These are phyloP conservation scores for Urochloa ruziziensis DNA, from an alignment of 176 grass and related monocot genomes.

Conservation along the genomic window DNA sequence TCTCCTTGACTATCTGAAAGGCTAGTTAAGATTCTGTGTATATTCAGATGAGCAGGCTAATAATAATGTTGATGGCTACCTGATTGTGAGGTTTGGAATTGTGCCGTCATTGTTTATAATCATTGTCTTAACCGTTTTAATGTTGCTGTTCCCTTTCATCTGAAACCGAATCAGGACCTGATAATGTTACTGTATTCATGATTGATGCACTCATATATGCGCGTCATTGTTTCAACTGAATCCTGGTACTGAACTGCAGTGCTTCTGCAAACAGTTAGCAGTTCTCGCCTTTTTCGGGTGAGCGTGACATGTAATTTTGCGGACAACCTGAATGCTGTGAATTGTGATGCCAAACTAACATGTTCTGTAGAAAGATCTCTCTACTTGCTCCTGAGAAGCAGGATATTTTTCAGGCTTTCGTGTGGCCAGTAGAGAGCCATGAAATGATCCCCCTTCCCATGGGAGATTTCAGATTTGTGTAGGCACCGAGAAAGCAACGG, in stretches of 20 bases:
- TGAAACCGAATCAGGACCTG: background rate
- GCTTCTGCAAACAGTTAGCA: background rate
- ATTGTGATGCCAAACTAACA: background rate
- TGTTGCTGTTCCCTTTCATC: constrained; percentile 2
- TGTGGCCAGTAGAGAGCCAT: constrained; percentile 6
- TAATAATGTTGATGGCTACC: constrained; percentile 25
- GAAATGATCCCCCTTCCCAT: background rate
- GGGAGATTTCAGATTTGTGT: background rate
- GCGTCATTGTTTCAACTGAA: background rate
- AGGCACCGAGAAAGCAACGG: constrained; percentile 7
- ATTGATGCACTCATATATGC: background rate
- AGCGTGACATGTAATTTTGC: background rate
- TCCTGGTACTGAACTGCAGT: background rate
- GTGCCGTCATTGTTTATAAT: constrained; percentile 7
- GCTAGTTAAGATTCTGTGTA: constrained; percentile 33
- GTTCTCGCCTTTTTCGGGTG: background rate
- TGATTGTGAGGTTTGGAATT: constrained; percentile 4
- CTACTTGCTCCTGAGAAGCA: background rate
- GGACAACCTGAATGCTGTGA: background rate
- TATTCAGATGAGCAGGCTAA: constrained; percentile 23
- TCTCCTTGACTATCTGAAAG: constrained; percentile 44
- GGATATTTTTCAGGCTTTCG: constrained; percentile 21
- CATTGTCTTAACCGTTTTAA: background rate
- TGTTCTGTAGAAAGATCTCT: background rate
- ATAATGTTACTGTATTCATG: constrained; percentile 11